phyloP scores from a whole-genome alignment of 2,329 filamentous ascomycete species.

The Penicillium sp. region DNA sequence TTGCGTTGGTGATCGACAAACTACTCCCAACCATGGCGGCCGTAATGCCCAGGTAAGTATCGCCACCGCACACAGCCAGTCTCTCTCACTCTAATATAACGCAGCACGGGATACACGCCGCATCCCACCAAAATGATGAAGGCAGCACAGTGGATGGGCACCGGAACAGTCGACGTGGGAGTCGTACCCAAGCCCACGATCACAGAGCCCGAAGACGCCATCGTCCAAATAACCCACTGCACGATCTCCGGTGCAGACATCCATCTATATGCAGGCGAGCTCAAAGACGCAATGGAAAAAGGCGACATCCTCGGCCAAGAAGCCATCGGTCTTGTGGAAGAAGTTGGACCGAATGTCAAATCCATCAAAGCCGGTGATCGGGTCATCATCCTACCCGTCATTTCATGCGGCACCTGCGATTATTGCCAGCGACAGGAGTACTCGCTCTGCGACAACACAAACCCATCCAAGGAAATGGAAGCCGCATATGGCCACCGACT shows the following conservation, averaged over 20 bases:
- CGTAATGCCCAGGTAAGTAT: constrained; percentile 6
- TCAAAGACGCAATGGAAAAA: constrained; percentile 29
- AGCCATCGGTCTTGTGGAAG: constrained; percentile 31
- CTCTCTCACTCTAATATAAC: neutral
- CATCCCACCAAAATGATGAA: constrained; percentile 32
- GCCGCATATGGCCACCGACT: constrained; percentile 28
- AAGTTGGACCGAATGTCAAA: constrained; percentile 25
- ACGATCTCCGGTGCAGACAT: constrained; percentile 36
- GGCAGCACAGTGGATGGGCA: constrained; percentile 31
- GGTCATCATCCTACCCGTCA: constrained; percentile 32
- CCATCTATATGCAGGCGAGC: constrained; percentile 33
- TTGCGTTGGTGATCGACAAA: neutral
- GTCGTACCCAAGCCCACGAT: constrained; percentile 34
- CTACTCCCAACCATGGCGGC: constrained; percentile 14
- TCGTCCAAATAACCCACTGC: constrained; percentile 34
- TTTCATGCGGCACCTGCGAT: constrained; percentile 32
- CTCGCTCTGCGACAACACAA: constrained; percentile 33
- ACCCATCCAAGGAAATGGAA: constrained; percentile 31
- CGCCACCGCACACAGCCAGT: neutral
- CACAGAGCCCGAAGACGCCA: constrained; percentile 34
- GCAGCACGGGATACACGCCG: constrained; percentile 26
- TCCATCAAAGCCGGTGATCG: constrained; percentile 26
- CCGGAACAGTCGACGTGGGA: constrained; percentile 30
- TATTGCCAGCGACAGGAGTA: constrained; percentile 32
- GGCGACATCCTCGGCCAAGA: constrained; percentile 33